Conservation (phyloP, 805 yeast genomes). For the Sugiyamaella americana region DNA sequence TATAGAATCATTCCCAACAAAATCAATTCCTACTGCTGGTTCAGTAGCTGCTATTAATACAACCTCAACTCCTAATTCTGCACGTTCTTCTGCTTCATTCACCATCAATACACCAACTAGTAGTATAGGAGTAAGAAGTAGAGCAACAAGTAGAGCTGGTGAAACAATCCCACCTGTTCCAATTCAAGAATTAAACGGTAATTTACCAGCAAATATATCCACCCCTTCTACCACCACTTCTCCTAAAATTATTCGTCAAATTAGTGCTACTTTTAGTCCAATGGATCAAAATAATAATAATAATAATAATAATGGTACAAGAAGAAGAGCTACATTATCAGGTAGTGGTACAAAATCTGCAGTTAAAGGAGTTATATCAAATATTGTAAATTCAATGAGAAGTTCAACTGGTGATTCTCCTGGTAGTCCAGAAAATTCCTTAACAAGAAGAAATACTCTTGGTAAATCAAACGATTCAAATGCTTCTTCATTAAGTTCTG, state of each 20-base stretch:
- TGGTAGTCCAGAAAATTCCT: conserved; percentile 4
- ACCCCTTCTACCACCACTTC: conserved; percentile 8
- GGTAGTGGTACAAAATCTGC: conserved; percentile 11
- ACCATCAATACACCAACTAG: conserved; percentile 3
- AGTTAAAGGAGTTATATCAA: conserved; percentile 24
- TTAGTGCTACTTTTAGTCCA: conserved; percentile 6
- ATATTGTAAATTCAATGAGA: conserved; percentile 22
- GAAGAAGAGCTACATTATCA: conserved; percentile 20
- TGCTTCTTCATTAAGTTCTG: conserved; percentile 3
- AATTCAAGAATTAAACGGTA: too few relatives aligned
- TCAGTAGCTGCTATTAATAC: neutral
- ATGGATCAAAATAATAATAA: neutral
- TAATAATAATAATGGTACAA: conserved; percentile 8
- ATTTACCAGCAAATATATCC: neutral
- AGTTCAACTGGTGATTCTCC: conserved; percentile 6
- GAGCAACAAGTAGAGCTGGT: conserved; percentile 22
- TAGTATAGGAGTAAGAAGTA: conserved; percentile 11
- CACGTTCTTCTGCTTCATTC: conserved; percentile 15
- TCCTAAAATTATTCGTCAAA: neutral
- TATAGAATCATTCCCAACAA: too few relatives aligned
- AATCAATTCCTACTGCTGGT: neutral
- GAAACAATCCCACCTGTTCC: conserved; percentile 10
- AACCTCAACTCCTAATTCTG: conserved; percentile 12
- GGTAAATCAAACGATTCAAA: neutral
- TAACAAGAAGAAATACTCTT: conserved; percentile 2